Base-by-base conservation (phyloP, 2,329 filamentous ascomycete species). In the Periconia sp. region DNA sequence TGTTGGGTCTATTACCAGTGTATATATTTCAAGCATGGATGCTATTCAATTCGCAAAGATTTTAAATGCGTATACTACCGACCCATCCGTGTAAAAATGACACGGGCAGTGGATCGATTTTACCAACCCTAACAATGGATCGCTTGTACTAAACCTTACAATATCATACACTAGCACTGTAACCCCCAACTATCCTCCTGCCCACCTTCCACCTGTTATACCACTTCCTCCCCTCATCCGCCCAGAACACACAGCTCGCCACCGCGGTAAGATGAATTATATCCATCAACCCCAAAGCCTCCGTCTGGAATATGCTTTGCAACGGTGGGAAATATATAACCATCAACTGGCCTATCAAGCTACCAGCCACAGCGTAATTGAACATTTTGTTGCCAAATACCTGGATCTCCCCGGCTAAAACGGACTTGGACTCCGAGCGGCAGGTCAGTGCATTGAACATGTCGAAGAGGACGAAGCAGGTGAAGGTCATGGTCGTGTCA, bases 401-500 rank as follows among this genome's bases (percentile, higher is more conserved):
- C 7, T 87, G 84, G 36, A 95, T 71, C 66, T 99, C 92, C 28
- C 94, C 92, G 18, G 87, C 81, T 3, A 99, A 80, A 4, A 99
- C 79, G 9, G 89, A 95, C 70, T 97, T 97, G 50, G 82, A 85
- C 66, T 96, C 92, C 6, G 88, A 95, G 34, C 94, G 89, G 72
- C 94, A 99, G 12, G 89, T 87, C 16, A 99, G 78, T 2, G 94
- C 94, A 71, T 99, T 97, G 78, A 97, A 96, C 94, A 99, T 99
- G 77, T 99, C 94, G 71, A 97, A 99, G 40, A 99, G 82, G 32
- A 99, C 94, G 66, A 99, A 99, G 73, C 92, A 96, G 5, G 94
- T 99, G 68, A 99, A 99, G 0, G 94, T 97, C 88, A 99, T 96
- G 52, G 94, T 99, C 2, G 94, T 99, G 73, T 99, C 94, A 57